These are phyloP conservation scores for Sherardia arvensis DNA, from an alignment of 257 asterid species.

Conservation along the genomic window DNA sequence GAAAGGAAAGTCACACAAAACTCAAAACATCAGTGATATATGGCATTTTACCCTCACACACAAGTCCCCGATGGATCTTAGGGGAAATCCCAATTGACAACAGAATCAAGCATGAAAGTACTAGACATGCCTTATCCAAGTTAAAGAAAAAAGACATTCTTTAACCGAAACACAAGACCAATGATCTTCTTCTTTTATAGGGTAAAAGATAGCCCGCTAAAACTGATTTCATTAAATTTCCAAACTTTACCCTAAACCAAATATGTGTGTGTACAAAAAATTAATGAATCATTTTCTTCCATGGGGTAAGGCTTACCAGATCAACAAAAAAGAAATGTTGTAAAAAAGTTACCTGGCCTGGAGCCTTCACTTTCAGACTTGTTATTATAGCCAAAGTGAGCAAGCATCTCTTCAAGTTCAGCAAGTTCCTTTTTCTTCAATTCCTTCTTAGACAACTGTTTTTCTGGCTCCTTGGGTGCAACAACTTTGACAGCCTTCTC, in stretches of 20 bases:
- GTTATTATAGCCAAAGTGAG: conserved; percentile 64
- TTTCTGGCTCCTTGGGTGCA: conserved; percentile 70
- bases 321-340: background rate
- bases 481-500: conserved; percentile 39
- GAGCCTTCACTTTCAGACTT: conserved; percentile 40
- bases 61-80: background rate
- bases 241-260: background rate
- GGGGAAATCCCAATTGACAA: background rate
- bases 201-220: too few species aligned
- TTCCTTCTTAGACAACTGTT: conserved; percentile 93
- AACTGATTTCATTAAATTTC: conserved; percentile 1
- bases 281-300: too few species aligned
- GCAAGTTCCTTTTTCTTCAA: conserved; percentile 94
- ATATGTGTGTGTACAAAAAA: background rate
- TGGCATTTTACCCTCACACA: background rate
- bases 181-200: too few species aligned
- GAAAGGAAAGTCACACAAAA: conserved; percentile 6
- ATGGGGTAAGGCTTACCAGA: too few species aligned
- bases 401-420: conserved; percentile 87
- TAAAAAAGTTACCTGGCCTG: conserved; percentile 43
- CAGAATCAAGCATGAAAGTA: background rate
- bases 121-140: too few species aligned
- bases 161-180: conserved; percentile 28
- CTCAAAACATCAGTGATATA: conserved; percentile 5
- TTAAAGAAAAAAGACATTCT: too few species aligned